phyloP scores from a whole-genome alignment of 2,329 filamentous ascomycete species.

The Alternaria atra region DNA sequence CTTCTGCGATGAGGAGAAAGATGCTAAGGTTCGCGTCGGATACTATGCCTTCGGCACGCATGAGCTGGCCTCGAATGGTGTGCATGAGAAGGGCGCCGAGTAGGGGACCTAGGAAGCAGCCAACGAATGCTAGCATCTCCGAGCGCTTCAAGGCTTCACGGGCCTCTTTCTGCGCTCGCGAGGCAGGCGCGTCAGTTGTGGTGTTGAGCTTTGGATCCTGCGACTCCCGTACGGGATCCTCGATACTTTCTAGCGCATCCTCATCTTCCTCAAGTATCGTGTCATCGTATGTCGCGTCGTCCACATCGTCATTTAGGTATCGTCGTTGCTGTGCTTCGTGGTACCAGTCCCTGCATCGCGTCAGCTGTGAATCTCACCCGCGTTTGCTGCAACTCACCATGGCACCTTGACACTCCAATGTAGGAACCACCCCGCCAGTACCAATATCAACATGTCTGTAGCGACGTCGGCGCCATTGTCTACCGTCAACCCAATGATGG shows the following conservation, averaged over 20 bases:
- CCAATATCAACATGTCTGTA: slow-evolving; percentile 84
- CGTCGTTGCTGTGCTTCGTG: slow-evolving; percentile 56
- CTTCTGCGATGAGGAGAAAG: slow-evolving; percentile 85
- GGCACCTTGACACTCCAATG: slow-evolving; percentile 92
- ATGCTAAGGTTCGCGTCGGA: slow-evolving; percentile 94
- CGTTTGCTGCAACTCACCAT: slow-evolving; percentile 66
- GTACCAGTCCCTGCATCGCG: slow-evolving; percentile 60
- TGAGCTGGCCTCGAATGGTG: slow-evolving; percentile 79
- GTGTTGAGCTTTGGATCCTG: slow-evolving; percentile 16
- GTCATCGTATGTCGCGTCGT: slow-evolving; percentile 27
- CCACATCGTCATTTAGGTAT: slow-evolving; percentile 38
- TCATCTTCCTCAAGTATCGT: slow-evolving; percentile 45
- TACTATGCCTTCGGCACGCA: slow-evolving; percentile 84
- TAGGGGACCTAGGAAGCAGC: slow-evolving; percentile 81
- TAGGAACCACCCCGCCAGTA: slow-evolving; percentile 82
- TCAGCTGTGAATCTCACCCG: slow-evolving; percentile 10
- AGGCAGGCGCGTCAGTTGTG: slow-evolving; percentile 4
- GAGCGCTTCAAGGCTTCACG: slow-evolving; percentile 73
- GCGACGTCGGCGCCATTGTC: slow-evolving; percentile 83
- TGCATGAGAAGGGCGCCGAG: slow-evolving; percentile 87
- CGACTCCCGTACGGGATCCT: slow-evolving; percentile 21
- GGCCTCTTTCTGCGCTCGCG: slow-evolving; percentile 52
- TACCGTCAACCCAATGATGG: slow-evolving; percentile 84
- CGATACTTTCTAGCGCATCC: slow-evolving; percentile 24
- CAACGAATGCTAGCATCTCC: slow-evolving; percentile 76